Percentiles rank a stretch among this genome's conserved stretches.
phyloP scores from a whole-genome alignment of 2,329 filamentous ascomycete species.

The Ramichloridium luteum region DNA sequence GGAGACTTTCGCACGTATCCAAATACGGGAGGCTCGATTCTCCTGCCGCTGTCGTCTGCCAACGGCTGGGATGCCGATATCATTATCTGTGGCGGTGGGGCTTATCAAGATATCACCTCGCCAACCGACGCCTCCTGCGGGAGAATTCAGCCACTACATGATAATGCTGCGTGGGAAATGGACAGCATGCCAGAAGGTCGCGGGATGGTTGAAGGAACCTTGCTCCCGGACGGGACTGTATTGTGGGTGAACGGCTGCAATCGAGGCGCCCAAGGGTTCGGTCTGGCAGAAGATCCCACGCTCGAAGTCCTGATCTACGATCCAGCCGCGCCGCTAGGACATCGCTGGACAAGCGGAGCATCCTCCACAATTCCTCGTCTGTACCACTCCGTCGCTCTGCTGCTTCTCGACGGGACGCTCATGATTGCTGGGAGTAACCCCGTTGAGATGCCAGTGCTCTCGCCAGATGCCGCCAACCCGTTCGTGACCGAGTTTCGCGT shows the following conservation, averaged over 20 bases:
- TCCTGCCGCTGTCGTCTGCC: conserved; percentile 50
- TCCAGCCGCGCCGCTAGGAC: conserved; percentile 36
- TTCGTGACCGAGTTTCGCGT: conserved; percentile 50
- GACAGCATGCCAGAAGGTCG: conserved; percentile 48
- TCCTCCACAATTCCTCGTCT: conserved; percentile 35
- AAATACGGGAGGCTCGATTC: conserved; percentile 50
- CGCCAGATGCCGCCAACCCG: conserved; percentile 32
- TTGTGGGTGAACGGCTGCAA: conserved; percentile 48
- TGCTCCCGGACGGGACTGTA: conserved; percentile 49
- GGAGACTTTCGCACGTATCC: conserved; percentile 54
- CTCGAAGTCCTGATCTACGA: conserved; percentile 47
- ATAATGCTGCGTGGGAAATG: conserved; percentile 50
- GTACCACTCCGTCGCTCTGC: conserved; percentile 49
- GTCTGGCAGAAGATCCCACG: conserved; percentile 41
- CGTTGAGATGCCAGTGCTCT: conserved; percentile 44
- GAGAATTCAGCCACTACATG: conserved; percentile 45
- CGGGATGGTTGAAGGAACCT: conserved; percentile 46
- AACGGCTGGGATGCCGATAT: conserved; percentile 46
- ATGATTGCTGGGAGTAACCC: conserved; percentile 50
- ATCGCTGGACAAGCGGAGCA: conserved; percentile 37
- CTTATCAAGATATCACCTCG: conserved; percentile 48
- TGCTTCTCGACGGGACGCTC: conserved; percentile 48
- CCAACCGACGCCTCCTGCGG: conserved; percentile 53
- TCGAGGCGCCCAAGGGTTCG: conserved; percentile 48
- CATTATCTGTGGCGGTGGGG: conserved; percentile 53